Evolutionary conservation across 257 asterid species (phyloP).

Genomic region (Mitragyna speciosa): DNA sequence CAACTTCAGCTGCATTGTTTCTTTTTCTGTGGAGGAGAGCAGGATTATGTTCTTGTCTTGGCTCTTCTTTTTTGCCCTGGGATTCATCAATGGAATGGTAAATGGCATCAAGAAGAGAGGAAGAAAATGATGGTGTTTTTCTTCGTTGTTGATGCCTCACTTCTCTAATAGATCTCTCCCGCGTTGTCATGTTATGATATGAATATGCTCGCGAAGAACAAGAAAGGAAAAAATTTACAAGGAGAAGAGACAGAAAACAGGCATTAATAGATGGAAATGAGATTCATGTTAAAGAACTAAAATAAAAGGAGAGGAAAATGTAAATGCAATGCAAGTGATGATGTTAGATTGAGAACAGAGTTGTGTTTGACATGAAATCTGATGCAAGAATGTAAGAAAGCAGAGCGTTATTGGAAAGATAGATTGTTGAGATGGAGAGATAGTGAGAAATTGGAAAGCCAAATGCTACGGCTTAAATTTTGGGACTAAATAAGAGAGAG

Average conservation of each 20-base stretch:
- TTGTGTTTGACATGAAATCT: neutral
- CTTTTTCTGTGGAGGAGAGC: constrained; percentile 13
- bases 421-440: constrained; percentile 1
- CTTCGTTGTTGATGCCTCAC: constrained; percentile 45
- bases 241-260: neutral
- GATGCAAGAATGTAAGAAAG: neutral
- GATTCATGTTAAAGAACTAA: constrained; percentile 3
- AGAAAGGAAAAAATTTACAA: neutral
- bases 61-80: constrained; percentile 11
- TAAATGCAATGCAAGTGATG: constrained; percentile 9
- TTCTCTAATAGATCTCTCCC: constrained; percentile 23
- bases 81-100: constrained; percentile 76
- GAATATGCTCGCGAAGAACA: neutral
- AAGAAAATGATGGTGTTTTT: constrained; percentile 70
- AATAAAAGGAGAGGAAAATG: neutral
- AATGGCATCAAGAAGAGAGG: constrained; percentile 77
- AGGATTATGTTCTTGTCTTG: neutral
- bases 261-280: neutral
- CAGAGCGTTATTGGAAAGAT: constrained; percentile 2
- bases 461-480: constrained; percentile 51
- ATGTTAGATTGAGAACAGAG: constrained; percentile 1
- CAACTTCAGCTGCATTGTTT: constrained; percentile 34
- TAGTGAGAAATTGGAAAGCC: constrained; percentile 37
- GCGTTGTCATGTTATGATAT: constrained; percentile 16
- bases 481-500: constrained; percentile 32